Base-by-base conservation (phyloP, 352 stramenopile species). In the Globisporangium iwayamae region DNA sequence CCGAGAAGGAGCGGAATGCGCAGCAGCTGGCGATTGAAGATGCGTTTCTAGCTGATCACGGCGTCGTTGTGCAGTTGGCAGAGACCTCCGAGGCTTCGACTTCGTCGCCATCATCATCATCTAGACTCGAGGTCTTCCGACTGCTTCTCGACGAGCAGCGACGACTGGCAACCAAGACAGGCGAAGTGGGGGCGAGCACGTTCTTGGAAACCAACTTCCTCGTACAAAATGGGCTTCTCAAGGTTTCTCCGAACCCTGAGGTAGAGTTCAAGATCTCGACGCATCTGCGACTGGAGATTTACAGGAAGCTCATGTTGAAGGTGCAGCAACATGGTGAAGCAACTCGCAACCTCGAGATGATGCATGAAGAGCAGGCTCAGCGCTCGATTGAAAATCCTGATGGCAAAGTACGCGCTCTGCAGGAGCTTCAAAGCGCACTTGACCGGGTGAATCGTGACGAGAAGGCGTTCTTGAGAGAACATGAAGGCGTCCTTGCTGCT, bases 21-120 rank as follows among this genome's bases (percentile, higher is more conserved):
- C 50, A 76, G 18, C 62, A 83, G 25, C 39, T 59, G 9, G 57
- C 52, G 3, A 56, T 66, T 45, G 72, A 85, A 57, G 67, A 63
- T 9, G 30, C 47, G 0, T 32, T 81, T 30, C 61, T 84, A 11
- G 61, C 60, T 30, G 32, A 64, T 10, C 52, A 72, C 2, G 68
- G 69, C 28, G 20, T 66, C 11, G 56, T 52, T 11, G 30, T 64
- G 10, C 4, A 46, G 7, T 46, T 28, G 25, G 25, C 58, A 2
- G 18, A 34, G 8, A 25, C 48, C 7, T 47, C 55, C 28, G 30
- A 45, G 30, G 28, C 41, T 20, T 7, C 41, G 4, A 28, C 25
- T 28, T 28, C 25, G 25, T 28, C 25, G 25, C 25, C 25, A 28
- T n/a, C 28, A 22, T 39, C 13, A 14, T n/a, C 45, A 22, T 63